Conservation (phyloP, 1,139 yeast species). For the Debaryomyces sp. region DNA sequence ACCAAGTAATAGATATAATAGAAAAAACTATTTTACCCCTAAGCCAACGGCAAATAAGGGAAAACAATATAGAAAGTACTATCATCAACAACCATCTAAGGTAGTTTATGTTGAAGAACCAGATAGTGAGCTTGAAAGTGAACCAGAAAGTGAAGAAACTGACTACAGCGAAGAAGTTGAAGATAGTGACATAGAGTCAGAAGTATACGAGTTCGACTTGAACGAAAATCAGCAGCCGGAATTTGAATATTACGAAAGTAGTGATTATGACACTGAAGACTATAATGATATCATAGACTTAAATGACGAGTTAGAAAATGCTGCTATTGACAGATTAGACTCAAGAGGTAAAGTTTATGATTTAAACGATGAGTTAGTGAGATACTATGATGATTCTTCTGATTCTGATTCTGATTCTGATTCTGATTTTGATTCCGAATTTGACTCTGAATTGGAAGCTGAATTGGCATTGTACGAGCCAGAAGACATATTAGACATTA, state of each 20-base stretch:
- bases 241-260: constrained; percentile 9
- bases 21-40: constrained; percentile 18
- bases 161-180: constrained; percentile 14
- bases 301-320: constrained; percentile 41
- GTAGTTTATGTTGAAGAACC: constrained; percentile 48
- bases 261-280: constrained; percentile 12
- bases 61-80: constrained; percentile 33
- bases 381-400: constrained; percentile 32
- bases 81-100: constrained; percentile 36
- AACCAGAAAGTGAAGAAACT: constrained; percentile 19
- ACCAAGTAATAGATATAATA: constrained; percentile 16
- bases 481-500: constrained; percentile 35
- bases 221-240: constrained; percentile 15
- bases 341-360: constrained; percentile 39
- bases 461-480: constrained; percentile 27
- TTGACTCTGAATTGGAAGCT: constrained; percentile 14
- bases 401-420: constrained; percentile 4
- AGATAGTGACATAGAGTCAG: constrained; percentile 21
- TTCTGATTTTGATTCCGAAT: not conserved
- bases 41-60: constrained; percentile 23
- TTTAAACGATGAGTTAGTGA: constrained; percentile 44
- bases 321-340: constrained; percentile 37
- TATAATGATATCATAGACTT: constrained; percentile 29
- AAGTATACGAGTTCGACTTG: constrained; percentile 28
- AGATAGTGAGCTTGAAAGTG: constrained; percentile 29